These are phyloP conservation scores for Volvox africanus DNA, from an alignment of 139 green algal genomes.

Conservation along the genomic window DNA sequence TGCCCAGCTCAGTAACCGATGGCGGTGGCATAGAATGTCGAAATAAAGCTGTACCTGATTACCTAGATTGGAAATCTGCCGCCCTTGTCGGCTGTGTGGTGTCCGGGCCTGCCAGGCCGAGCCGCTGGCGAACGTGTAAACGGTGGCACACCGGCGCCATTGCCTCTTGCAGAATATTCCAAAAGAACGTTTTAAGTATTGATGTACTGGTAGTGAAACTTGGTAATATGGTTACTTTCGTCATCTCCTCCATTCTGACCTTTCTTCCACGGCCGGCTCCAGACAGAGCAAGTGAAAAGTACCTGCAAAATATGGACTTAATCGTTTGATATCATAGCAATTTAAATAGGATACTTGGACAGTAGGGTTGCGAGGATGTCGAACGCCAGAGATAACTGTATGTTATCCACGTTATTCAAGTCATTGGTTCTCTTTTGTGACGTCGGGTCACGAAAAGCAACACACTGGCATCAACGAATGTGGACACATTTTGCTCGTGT, in stretches of 20 bases:
- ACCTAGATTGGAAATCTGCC: background rate
- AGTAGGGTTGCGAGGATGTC: no score
- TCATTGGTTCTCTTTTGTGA: background rate
- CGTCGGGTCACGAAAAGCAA: background rate
- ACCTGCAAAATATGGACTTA: background rate
- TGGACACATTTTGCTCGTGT: no score
- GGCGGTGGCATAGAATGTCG: background rate
- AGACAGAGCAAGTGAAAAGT: conserved; percentile 11
- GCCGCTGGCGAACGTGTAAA: no score
- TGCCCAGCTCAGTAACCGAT: background rate
- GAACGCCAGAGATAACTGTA: background rate
- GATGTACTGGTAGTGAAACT: background rate
- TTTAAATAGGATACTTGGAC: no score
- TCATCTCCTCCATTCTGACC: background rate
- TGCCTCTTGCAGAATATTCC: background rate
- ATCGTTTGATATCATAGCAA: no score
- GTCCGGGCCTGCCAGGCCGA: no score
- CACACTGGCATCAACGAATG: background rate
- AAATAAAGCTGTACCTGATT: background rate
- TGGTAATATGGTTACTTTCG: conserved; percentile 31
- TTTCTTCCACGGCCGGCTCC: conserved; percentile 35
- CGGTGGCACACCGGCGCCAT: no score
- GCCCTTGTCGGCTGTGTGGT: no score
- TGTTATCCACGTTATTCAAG: background rate
- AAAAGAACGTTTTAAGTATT: background rate